Evolutionary conservation across 129 eudicot species (phyloP).

Genomic region (Rutidosis leptorrhynchoides): DNA sequence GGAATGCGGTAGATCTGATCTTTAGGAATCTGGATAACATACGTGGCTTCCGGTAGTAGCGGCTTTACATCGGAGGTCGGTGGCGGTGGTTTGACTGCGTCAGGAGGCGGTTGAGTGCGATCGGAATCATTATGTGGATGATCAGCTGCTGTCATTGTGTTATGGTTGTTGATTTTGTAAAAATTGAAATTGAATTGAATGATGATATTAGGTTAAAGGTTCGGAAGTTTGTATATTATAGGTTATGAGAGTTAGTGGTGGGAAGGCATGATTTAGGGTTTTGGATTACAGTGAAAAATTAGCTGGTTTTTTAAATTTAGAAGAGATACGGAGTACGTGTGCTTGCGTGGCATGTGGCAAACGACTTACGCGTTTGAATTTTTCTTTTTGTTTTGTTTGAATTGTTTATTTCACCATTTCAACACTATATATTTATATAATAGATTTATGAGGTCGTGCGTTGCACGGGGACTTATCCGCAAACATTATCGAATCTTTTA

Average conservation of each 20-base stretch:
- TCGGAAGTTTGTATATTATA: not conserved
- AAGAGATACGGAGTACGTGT: not conserved
- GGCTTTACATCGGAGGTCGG: conserved; percentile 32
- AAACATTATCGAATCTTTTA: too few species aligned
- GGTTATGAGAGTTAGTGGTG: conserved; percentile 13
- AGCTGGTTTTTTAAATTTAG: conserved; percentile 16
- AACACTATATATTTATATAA: too few species aligned
- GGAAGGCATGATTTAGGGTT: conserved; percentile 24
- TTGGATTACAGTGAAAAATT: conserved; percentile 1
- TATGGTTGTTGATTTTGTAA: not conserved
- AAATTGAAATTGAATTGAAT: not conserved
- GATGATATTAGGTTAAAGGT: not conserved
- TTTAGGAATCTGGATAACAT: conserved; percentile 73
- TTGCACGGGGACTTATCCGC: too few species aligned
- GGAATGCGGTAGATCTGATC: conserved; percentile 76
- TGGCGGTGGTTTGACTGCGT: conserved; percentile 12
- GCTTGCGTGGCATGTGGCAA: conserved; percentile 20
- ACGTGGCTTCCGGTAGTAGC: conserved; percentile 51
- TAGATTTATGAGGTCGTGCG: too few species aligned
- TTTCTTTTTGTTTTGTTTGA: not conserved
- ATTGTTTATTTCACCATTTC: too few species aligned
- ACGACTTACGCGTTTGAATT: conserved; percentile 14
- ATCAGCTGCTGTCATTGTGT: conserved; percentile 32
- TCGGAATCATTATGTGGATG: conserved; percentile 30
- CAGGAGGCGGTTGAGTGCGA: not conserved